Evolutionary conservation across 306 rosid genomes (phyloP), one percentile per base, ranked within the genome.

Genomic region (Cucurbita pepo): DNA sequence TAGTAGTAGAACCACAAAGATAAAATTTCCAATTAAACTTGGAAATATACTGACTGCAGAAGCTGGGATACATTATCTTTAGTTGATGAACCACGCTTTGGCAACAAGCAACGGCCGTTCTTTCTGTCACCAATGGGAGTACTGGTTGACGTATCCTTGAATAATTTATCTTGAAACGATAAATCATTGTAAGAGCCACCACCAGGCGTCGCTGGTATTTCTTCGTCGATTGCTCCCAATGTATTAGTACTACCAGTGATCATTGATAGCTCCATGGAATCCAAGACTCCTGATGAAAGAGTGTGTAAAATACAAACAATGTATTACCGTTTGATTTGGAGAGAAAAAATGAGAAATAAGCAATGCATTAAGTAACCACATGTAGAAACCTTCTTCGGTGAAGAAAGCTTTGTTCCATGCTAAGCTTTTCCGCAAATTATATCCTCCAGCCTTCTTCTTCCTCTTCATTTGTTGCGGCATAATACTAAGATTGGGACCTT

Each of bases 371-470:
- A 5, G 45, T 15, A 50, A 73, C 30, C 19, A 59, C 11, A 18
- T 0, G 11, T 30, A 48, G 62, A 52, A 77, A 65, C 98, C 97
- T 90, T 90, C 84, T 72, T 94, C 98, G 0, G 93, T 89, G 34
- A 87, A 90, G 82, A 94, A 94, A 63, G 98, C 98, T 67, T 89
- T 86, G 74, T 90, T 82, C 98, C 98, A 94, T 10, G 97, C 98
- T 44, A 94, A 83, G 86, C 98, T 94, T 80, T 90, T 90, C 36
- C 98, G 92, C 84, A 94, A 80, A 78, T 89, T 90, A 85, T 69
- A 94, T 25, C 94, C 94, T 15, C 88, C 89, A 6, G 80, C 80
- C 55, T 83, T 93, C 81, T 86, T 93, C 88, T 86, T 93, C 85
- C 84, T 84, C 81, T 90, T 94, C 97, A 88, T 90, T 79, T 87